phyloP scores from a whole-genome alignment of 2,329 filamentous ascomycete species.

The Onygenales sp. region DNA sequence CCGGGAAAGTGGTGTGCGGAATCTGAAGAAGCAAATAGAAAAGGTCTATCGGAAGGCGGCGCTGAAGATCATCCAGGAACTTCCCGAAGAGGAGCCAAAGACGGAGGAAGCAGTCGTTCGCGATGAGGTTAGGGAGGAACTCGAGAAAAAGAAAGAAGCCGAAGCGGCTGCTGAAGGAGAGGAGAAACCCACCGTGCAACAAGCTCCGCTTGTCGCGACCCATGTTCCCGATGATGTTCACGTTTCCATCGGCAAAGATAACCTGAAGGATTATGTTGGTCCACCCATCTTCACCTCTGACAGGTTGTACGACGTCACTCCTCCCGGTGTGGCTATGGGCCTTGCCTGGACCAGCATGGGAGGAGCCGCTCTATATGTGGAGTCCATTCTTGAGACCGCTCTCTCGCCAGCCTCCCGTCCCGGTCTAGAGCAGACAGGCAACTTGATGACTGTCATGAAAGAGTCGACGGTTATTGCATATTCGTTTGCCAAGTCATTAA shows the following conservation, averaged over 20 bases:
- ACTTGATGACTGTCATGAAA: conserved; percentile 95
- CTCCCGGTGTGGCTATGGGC: conserved; percentile 93
- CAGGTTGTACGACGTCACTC: conserved; percentile 85
- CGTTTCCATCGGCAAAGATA: conserved; percentile 76
- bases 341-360: conserved; percentile 97
- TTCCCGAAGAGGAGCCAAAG: conserved; percentile 10
- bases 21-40: conserved; percentile 98
- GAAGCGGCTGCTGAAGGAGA: conserved; percentile 7
- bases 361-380: conserved; percentile 90
- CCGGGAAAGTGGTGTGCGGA: conserved; percentile 91
- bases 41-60: conserved; percentile 98
- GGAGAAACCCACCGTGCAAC: conserved; percentile 6
- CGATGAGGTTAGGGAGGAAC: conserved; percentile 71
- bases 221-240: conserved; percentile 82
- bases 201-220: conserved; percentile 37
- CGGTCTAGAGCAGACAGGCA: conserved; percentile 82
- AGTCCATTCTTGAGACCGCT: conserved; percentile 84
- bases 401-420: conserved; percentile 65
- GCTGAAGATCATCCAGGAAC: conserved; percentile 79
- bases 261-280: conserved; percentile 92
- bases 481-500: conserved; percentile 83
- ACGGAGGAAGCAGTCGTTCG: conserved; percentile 73
- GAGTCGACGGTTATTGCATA: conserved; percentile 93
- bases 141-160: conserved; percentile 45
- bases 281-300: conserved; percentile 94